Evolutionary conservation across 2,329 filamentous ascomycete genomes (phyloP).

Genomic region (Cladophialophora immunda): DNA sequence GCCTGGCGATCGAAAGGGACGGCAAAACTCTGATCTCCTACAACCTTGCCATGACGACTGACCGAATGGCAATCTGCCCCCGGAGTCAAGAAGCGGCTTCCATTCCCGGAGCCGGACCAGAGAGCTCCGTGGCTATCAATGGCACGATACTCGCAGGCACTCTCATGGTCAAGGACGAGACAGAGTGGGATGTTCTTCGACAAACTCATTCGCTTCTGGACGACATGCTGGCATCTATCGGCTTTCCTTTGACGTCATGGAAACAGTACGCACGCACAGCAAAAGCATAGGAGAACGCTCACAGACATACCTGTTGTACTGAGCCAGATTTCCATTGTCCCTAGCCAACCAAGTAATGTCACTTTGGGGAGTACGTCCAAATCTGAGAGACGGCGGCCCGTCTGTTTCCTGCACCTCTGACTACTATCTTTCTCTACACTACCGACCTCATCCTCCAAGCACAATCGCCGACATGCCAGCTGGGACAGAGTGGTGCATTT

Average conservation of each 20-base stretch:
- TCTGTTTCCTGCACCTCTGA: neutral
- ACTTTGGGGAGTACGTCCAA: neutral
- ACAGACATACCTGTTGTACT: neutral
- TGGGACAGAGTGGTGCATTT: neutral
- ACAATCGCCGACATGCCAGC: neutral
- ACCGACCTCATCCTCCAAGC: neutral
- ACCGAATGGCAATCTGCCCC: conserved; percentile 63
- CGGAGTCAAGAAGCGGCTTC: conserved; percentile 56
- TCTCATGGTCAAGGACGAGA: conserved; percentile 65
- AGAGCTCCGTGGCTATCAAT: conserved; percentile 61
- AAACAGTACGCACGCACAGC: neutral
- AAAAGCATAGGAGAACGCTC: neutral
- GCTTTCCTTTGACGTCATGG: conserved; percentile 45
- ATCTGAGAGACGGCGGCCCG: neutral
- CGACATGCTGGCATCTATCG: conserved; percentile 53
- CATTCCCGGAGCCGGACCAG: conserved; percentile 50
- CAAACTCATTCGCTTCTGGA: conserved; percentile 52
- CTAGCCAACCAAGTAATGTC: neutral
- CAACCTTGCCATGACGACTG: conserved; percentile 65
- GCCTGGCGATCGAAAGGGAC: conserved; percentile 29
- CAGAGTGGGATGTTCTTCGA: conserved; percentile 61
- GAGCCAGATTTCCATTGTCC: neutral
- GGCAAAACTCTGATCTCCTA: conserved; percentile 59
- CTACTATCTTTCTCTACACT: neutral
- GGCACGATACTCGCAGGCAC: conserved; percentile 66